phyloP scores from a whole-genome alignment of 1,139 yeast genomes.

The Scheffersomyces parashehatae region DNA sequence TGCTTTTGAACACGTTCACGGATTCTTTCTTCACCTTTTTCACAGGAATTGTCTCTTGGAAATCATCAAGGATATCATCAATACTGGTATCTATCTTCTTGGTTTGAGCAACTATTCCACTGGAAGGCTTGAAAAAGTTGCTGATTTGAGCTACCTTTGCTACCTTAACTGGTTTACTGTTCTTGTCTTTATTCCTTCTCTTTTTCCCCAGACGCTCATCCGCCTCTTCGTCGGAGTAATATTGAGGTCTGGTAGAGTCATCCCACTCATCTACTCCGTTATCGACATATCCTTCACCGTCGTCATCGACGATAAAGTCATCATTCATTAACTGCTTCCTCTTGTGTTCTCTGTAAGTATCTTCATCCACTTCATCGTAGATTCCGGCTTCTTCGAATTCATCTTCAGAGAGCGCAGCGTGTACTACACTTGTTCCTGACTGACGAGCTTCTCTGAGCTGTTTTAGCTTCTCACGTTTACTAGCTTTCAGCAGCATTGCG shows the following conservation, averaged over 20 bases:
- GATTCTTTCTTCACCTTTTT: constrained; percentile 19
- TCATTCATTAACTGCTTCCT: constrained; percentile 81
- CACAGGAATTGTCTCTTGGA: constrained; percentile 24
- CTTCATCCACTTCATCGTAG: constrained; percentile 87
- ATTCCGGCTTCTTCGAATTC: constrained; percentile 47
- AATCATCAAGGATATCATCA: constrained; percentile 49
- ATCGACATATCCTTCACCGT: constrained; percentile 88
- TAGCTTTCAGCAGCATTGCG: constrained; percentile 30
- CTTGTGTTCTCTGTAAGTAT: constrained; percentile 71
- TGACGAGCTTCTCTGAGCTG: constrained; percentile 43
- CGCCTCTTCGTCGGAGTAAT: constrained; percentile 56
- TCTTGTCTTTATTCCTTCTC: constrained; percentile 22
- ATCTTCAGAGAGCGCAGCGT: constrained; percentile 20
- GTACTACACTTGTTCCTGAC: constrained; percentile 29
- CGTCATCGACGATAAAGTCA: constrained; percentile 92
- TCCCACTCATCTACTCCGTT: constrained; percentile 93
- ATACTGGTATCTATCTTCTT: constrained; percentile 37
- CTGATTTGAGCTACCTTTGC: constrained; percentile 53
- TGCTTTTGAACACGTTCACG: constrained; percentile 5
- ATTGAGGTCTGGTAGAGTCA: constrained; percentile 47
- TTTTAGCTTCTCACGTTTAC: constrained; percentile 36
- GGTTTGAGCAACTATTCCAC: constrained; percentile 31
- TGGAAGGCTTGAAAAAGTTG: constrained; percentile 52
- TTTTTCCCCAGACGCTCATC: constrained; percentile 27
- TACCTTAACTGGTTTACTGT: constrained; percentile 42